A percentile compares a stretch with the other conserved stretches of the same genome.
These are phyloP conservation scores for Penicillium brevicompactum DNA, from an alignment of 2,329 filamentous ascomycete species.

Conservation along the genomic window DNA sequence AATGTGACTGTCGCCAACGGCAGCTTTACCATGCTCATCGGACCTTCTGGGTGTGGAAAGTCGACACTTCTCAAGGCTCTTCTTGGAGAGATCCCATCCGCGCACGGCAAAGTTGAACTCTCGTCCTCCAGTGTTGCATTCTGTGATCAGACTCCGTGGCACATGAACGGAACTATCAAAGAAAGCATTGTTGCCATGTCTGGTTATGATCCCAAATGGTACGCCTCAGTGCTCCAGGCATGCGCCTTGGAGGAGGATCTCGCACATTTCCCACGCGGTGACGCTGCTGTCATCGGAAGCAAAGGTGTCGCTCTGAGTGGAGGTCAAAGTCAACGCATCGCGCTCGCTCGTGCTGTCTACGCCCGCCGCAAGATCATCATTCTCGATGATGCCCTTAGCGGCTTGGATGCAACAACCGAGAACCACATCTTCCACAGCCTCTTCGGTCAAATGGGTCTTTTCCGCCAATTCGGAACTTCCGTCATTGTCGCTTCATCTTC, in stretches of 20 bases:
- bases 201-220: conserved; percentile 40
- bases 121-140: conserved; percentile 39
- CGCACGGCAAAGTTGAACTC: conserved; percentile 37
- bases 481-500: conserved; percentile 45
- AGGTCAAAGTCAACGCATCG: conserved; percentile 56
- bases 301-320: conserved; percentile 56
- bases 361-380: conserved; percentile 51
- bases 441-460: conserved; percentile 49
- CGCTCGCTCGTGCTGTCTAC: conserved; percentile 57
- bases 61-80: conserved; percentile 52
- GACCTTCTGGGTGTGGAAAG: conserved; percentile 57
- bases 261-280: conserved; percentile 41
- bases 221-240: conserved; percentile 37
- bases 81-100: conserved; percentile 45
- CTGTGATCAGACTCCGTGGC: conserved; percentile 46
- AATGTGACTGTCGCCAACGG: conserved; percentile 44
- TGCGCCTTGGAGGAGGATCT: conserved; percentile 45
- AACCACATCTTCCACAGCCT: conserved; percentile 52
- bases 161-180: conserved; percentile 45
- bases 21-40: conserved; percentile 52
- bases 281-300: conserved; percentile 53
- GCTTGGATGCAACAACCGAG: conserved; percentile 53
- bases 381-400: conserved; percentile 56
- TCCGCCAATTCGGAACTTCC: conserved; percentile 44
- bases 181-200: conserved; percentile 44